Conservation (phyloP, 805 yeast genomes). For the Wickerhamomyces chambardii region DNA sequence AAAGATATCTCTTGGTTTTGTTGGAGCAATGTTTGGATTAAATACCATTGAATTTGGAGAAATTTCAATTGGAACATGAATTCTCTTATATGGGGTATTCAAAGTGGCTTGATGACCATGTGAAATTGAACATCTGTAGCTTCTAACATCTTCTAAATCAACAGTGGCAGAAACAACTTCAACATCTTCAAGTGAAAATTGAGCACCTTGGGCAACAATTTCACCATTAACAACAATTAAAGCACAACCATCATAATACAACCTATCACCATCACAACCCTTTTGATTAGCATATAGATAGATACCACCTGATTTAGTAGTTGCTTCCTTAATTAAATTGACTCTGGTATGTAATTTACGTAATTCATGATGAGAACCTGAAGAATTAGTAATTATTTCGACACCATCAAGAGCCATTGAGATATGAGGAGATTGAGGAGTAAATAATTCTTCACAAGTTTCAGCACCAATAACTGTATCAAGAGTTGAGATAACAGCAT, state of each 20-base stretch:
- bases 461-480: conserved; percentile 95
- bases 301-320: conserved; percentile 94
- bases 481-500: conserved; percentile 73
- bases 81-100: conserved; percentile 29
- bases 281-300: conserved; percentile 90
- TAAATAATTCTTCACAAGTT: conserved; percentile 95
- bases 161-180: conserved; percentile 95
- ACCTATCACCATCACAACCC: conserved; percentile 97
- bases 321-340: conserved; percentile 82
- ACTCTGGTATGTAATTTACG: conserved; percentile 82
- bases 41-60: conserved; percentile 53
- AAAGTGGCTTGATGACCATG: conserved; percentile 26
- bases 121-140: conserved; percentile 68
- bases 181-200: conserved; percentile 83
- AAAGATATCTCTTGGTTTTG: conserved; percentile 37
- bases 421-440: conserved; percentile 94
- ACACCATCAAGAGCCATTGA: conserved; percentile 91
- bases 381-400: conserved; percentile 92
- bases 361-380: conserved; percentile 97
- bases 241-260: conserved; percentile 97
- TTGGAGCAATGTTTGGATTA: conserved; percentile 53
- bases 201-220: conserved; percentile 89
- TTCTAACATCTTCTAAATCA: conserved; percentile 84
- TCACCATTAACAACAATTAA: conserved; percentile 87
- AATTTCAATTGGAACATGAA: conserved; percentile 56